A percentile compares a stretch with the other conserved stretches of the same genome.
phyloP scores from a whole-genome alignment of 2,329 filamentous ascomycete genomes.

The Fusarium anthophilum region DNA sequence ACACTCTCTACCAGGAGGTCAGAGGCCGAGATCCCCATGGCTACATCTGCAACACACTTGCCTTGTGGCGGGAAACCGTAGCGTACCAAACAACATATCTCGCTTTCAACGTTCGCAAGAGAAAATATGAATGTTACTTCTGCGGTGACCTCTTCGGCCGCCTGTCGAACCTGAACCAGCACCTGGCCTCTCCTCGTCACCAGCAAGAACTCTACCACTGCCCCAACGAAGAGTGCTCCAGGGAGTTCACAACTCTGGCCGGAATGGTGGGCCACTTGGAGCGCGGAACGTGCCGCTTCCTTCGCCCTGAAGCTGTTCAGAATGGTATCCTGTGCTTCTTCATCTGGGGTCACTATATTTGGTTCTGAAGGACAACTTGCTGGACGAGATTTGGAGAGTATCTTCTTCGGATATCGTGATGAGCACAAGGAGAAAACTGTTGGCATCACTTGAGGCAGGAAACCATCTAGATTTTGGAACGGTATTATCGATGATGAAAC shows the following conservation, averaged over 20 bases:
- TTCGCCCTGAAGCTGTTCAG: slow-evolving; percentile 51
- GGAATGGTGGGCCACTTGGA: slow-evolving; percentile 55
- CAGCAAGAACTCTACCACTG: slow-evolving; percentile 54
- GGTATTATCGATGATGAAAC: not conserved
- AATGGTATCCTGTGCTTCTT: slow-evolving; percentile 38
- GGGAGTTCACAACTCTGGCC: slow-evolving; percentile 53
- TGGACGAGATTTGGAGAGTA: not conserved
- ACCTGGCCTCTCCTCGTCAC: slow-evolving; percentile 61
- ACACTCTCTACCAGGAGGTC: slow-evolving; percentile 57
- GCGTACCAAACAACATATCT: slow-evolving; percentile 50
- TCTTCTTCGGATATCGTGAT: not conserved
- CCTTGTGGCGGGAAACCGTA: slow-evolving; percentile 54
- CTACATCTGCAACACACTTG: slow-evolving; percentile 60
- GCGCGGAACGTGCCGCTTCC: slow-evolving; percentile 53
- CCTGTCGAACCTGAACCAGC: slow-evolving; percentile 55
- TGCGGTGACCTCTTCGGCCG: slow-evolving; percentile 57
- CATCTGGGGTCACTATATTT: slow-evolving; percentile 10
- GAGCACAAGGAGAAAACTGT: not conserved
- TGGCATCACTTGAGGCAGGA: too few species aligned
- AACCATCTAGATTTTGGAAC: not conserved
- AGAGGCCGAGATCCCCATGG: slow-evolving; percentile 57
- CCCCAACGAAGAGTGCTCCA: slow-evolving; percentile 46
- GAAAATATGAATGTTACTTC: slow-evolving; percentile 46
- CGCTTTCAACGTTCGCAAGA: slow-evolving; percentile 54
- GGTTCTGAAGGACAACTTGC: not conserved